Percentiles rank a stretch among this genome's conserved stretches.
Conservation (phyloP, 768 basidiomycete species). For the Botryobasidium botryosum region DNA sequence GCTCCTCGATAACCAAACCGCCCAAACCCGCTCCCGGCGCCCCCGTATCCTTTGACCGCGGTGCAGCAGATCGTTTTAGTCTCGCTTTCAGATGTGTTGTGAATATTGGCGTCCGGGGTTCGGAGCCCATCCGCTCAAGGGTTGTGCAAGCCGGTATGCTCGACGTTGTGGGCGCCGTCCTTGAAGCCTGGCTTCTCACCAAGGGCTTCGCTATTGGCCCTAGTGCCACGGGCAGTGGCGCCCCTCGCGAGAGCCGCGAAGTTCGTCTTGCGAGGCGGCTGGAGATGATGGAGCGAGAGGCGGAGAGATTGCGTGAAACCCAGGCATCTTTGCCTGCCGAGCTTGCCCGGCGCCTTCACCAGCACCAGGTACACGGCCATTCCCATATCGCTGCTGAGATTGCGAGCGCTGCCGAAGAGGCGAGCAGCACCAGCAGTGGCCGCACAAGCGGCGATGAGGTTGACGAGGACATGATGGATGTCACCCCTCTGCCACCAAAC, state of each 20-base stretch:
- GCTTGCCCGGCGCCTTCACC: too few species aligned
- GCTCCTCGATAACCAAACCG: not conserved
- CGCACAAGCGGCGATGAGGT: too few species aligned
- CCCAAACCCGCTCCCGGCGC: slow-evolving; percentile 7
- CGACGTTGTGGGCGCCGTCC: slow-evolving; percentile 27
- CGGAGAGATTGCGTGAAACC: not conserved
- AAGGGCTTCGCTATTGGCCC: slow-evolving; percentile 55
- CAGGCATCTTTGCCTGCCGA: not conserved
- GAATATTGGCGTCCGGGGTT: slow-evolving; percentile 40
- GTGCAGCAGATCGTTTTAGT: slow-evolving; percentile 74
- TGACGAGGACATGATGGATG: too few species aligned
- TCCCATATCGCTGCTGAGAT: too few species aligned
- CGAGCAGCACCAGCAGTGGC: too few species aligned
- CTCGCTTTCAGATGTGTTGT: slow-evolving; percentile 94
- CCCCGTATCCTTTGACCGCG: slow-evolving; percentile 45
- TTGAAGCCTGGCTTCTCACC: slow-evolving; percentile 27
- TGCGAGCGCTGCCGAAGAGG: too few species aligned
- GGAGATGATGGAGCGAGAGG: not conserved
- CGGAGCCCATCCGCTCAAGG: slow-evolving; percentile 26
- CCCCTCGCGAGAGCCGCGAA: slow-evolving; percentile 59
- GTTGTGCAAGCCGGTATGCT: slow-evolving; percentile 32
- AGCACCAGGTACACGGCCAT: too few species aligned
- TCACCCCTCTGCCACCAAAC: too few species aligned
- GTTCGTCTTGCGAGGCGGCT: slow-evolving; percentile 21
- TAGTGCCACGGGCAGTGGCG: slow-evolving; percentile 54